A percentile compares a stretch with the other conserved stretches of the same genome.
phyloP scores from a whole-genome alignment of 148 eudicot genomes.

The Chenopodium berlandieri region DNA sequence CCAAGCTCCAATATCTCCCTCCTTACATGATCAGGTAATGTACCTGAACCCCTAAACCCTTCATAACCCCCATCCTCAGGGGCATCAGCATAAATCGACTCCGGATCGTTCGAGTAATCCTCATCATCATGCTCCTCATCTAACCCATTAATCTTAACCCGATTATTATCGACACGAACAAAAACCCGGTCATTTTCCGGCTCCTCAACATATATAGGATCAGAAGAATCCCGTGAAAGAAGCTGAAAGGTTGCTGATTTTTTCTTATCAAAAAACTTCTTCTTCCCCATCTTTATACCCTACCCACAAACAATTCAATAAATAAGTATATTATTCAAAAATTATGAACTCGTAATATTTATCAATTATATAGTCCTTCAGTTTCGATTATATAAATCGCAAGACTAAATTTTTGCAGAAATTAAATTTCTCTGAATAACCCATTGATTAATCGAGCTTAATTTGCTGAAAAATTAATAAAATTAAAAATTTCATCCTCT shows the following conservation, averaged over 20 bases:
- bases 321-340: neutral
- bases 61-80: constrained; percentile 49
- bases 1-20: constrained; percentile 89
- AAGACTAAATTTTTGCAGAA: no score
- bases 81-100: constrained; percentile 62
- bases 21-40: constrained; percentile 64
- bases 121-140: constrained; percentile 33
- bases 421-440: neutral
- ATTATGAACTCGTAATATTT: no score
- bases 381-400: no score
- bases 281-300: constrained; percentile 51
- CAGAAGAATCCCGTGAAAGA: constrained; percentile 69
- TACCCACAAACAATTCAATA: neutral
- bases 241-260: constrained; percentile 81
- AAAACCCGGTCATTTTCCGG: constrained; percentile 71
- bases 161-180: constrained; percentile 70
- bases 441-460: neutral
- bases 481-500: no score
- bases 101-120: constrained; percentile 26
- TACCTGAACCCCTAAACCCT: constrained; percentile 15
- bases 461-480: neutral
- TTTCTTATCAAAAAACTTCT: constrained; percentile 87
- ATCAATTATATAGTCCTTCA: no score
- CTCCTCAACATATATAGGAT: constrained; percentile 44
- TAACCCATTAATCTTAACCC: constrained; percentile 38